These are phyloP conservation scores for Achaetomiella virescens DNA, from an alignment of 495 filamentous ascomycete species.

Conservation along the genomic window DNA sequence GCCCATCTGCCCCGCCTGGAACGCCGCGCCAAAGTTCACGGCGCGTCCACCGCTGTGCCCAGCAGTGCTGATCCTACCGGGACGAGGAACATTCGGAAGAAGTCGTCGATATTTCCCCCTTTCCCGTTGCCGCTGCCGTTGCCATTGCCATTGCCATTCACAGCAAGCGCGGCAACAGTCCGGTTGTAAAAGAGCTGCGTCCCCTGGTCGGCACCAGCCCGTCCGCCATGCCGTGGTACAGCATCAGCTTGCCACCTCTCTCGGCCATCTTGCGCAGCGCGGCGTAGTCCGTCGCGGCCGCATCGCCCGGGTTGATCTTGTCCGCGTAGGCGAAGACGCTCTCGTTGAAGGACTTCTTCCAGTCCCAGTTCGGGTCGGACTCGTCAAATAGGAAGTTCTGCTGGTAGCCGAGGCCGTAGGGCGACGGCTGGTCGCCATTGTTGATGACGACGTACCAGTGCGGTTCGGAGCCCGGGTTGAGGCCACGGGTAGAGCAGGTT, in stretches of 20 bases:
- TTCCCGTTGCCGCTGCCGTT: not conserved
- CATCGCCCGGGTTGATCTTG: conserved; percentile 31
- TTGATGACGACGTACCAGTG: conserved; percentile 24
- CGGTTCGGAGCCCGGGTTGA: conserved; percentile 32
- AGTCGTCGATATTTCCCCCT: conserved; percentile 13
- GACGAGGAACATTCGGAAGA: conserved; percentile 36
- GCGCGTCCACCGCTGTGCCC: conserved; percentile 33
- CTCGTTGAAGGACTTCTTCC: conserved; percentile 31
- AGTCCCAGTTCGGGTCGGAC: conserved; percentile 33
- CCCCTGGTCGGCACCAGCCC: conserved; percentile 39
- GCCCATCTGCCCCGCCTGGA: conserved; percentile 30
- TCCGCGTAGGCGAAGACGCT: conserved; percentile 23
- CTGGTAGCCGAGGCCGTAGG: conserved; percentile 36
- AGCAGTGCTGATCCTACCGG: conserved; percentile 43
- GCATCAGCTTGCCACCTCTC: conserved; percentile 48
- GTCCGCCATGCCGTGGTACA: conserved; percentile 54
- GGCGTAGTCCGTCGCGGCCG: conserved; percentile 31
- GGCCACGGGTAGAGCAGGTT: conserved; percentile 49
- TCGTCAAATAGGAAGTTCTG: conserved; percentile 37
- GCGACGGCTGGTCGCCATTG: conserved; percentile 17
- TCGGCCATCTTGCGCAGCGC: conserved; percentile 38
- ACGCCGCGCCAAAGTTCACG: conserved; percentile 39
- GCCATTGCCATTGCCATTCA: conserved; percentile 18
- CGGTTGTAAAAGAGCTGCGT: conserved; percentile 41
- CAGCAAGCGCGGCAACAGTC: conserved; percentile 27